These are phyloP conservation scores for Globisporangium perplexum DNA, from an alignment of 352 stramenopile genomes.

Conservation along the genomic window DNA sequence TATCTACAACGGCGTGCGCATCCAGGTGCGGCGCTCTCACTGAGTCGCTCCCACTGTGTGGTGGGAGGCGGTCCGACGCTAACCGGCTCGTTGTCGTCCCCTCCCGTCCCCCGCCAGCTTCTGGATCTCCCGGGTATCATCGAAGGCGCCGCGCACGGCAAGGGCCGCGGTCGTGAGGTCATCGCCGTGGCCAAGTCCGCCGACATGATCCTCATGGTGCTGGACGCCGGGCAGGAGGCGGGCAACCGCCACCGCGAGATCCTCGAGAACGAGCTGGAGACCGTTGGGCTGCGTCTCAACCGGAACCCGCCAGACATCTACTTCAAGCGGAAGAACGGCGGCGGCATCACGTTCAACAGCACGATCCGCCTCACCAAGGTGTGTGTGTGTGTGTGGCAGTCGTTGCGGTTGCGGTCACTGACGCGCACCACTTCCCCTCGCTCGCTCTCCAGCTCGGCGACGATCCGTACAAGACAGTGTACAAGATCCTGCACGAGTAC, in stretches of 20 bases:
- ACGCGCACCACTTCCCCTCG: neutral
- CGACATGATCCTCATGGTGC: constrained; percentile 99
- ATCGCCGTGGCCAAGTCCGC: constrained; percentile 97
- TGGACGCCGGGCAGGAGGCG: constrained; percentile 98
- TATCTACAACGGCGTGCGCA: constrained; percentile 95
- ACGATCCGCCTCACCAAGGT: constrained; percentile 95
- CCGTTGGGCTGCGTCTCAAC: constrained; percentile 97
- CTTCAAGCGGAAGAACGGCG: constrained; percentile 92
- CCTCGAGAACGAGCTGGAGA: constrained; percentile 98
- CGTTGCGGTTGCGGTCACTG: constrained; percentile 2
- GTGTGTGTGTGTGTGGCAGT: neutral
- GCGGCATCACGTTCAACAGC: constrained; percentile 94
- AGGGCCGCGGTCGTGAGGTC: constrained; percentile 96
- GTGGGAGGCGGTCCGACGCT: neutral
- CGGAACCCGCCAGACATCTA: constrained; percentile 96
- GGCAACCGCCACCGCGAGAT: constrained; percentile 96
- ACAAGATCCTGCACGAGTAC: constrained; percentile 95
- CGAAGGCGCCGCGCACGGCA: constrained; percentile 97
- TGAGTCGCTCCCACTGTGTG: neutral
- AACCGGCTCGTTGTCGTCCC: neutral
- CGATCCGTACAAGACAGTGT: constrained; percentile 85
- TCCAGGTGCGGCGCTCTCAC: constrained; percentile 66
- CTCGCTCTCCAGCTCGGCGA: constrained; percentile 52
- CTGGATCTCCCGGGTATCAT: constrained; percentile 99
- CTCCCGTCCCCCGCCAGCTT: constrained; percentile 47